Evolutionary conservation across 768 basidiomycete species (phyloP).

Genomic region (Boletus rubroflammeus): DNA sequence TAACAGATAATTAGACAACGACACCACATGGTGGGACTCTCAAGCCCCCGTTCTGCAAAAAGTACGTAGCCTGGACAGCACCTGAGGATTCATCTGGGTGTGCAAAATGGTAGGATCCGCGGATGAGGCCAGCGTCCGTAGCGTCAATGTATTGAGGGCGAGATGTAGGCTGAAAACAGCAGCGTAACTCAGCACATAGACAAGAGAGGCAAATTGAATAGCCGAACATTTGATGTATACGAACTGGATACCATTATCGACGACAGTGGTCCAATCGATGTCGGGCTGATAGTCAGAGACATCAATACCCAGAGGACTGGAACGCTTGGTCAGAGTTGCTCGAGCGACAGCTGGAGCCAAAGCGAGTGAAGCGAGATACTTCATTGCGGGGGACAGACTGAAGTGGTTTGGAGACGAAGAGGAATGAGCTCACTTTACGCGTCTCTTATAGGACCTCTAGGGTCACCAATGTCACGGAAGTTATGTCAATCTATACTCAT

Average conservation of each 20-base stretch:
- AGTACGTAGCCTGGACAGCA: constrained; percentile 56
- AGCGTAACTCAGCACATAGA: not conserved
- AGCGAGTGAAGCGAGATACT: constrained; percentile 14
- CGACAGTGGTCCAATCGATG: constrained; percentile 52
- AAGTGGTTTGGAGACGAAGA: not conserved
- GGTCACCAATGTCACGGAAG: not conserved
- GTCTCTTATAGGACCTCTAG: constrained; percentile 11
- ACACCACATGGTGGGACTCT: not conserved
- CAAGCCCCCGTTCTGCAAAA: constrained; percentile 53
- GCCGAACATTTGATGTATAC: constrained; percentile 58
- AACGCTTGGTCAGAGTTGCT: constrained; percentile 28
- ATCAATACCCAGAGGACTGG: constrained; percentile 49
- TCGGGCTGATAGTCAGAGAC: constrained; percentile 48
- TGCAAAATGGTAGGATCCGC: constrained; percentile 61
- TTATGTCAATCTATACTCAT: not conserved
- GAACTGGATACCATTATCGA: constrained; percentile 49
- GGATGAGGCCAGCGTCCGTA: constrained; percentile 51
- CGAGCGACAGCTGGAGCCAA: constrained; percentile 12
- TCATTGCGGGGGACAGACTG: constrained; percentile 14
- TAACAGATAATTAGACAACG: constrained; percentile 10
- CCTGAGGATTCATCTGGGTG: constrained; percentile 52
- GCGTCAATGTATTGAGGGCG: constrained; percentile 51
- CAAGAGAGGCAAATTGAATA: not conserved
- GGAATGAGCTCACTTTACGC: not conserved
- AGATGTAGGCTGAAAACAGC: constrained; percentile 18